Base-by-base conservation (phyloP, 805 yeast genomes). In the Ogataea siamensis region DNA sequence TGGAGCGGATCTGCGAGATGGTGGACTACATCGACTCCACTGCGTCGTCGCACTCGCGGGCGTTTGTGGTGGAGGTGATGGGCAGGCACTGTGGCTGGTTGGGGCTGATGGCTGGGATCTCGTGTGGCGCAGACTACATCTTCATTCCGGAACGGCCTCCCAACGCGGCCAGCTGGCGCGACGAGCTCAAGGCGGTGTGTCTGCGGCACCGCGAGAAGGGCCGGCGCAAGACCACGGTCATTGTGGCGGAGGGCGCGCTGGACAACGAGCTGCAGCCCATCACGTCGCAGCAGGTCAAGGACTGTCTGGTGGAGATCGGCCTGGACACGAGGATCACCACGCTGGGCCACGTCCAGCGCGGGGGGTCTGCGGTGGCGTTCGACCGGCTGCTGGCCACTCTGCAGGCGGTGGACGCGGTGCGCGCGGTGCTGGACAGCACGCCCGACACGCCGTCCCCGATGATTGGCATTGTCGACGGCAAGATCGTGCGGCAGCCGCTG, bases 71-170 rank as follows among this genome's bases (percentile, higher is more conserved):
- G 43, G 99, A 93, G 63, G 99, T 93, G 27, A 93, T 93, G 99
- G 99, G 99, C 46, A 80, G 99, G 59, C 97, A 93, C 63, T 93
- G 99, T 72, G 99, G 99, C 47, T 93, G 99, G 99, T 75, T 93
- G 53, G 98, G 94, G 2, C 70, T 93, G 51, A 89, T 88, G 93
- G 94, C 99, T 4, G 99, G 98, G 57, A 82, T 91, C 45, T 88
- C 98, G 29, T 87, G 97, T 19, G 85, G 93, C 54, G 98, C 99
- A 3, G 99, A 93, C 66, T 88, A 79, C 61, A 83, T 88, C 42
- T 82, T 93, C 54, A 84, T 93, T 49, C 99, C 99, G 22, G 99
- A 93, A 67, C 80, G 82, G 64, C 97, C 99, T 4, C 86, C 95
- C 6, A 66, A 71, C 38, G 70, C 81, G 13, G 71, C 71, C 22